Evolutionary conservation across 108 stramenopile species (phyloP), one percentile per base, ranked within the genome.

Genomic region (Nitzschia inconspicua): DNA sequence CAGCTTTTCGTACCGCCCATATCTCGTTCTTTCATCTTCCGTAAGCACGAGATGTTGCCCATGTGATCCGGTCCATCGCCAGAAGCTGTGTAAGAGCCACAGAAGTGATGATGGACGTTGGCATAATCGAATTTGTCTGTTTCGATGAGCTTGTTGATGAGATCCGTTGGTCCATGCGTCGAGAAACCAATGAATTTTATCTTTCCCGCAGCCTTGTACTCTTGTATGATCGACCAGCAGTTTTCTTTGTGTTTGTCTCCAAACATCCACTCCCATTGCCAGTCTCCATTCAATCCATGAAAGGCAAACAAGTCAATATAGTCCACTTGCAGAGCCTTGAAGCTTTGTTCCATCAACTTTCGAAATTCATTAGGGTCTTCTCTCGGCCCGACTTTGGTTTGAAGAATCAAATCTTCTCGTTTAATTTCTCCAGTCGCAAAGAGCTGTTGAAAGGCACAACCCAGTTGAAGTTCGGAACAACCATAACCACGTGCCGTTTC

Each of bases 401-500:
- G 96, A 48, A 96, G 76, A 34, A 96, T 94, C 18, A 91, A 72
- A 54, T 89, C 85, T 65, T 88, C 85, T 20, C 93, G 78, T 44
- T 77, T 79, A 41, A 79, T 65, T 9, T 73, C 69, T 0, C 84
- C 87, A 39, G 76, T 71, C 10, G 58, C 59, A 26, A 89, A 86
- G n/a, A 94, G 47, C 26, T 75, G 49, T 50, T 85, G 73, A 32
- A 94, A 62, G 8, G 93, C 93, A 27, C 59, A 20, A 9, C 93
- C 93, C 30, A 88, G 65, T 60, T 94, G 93, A 28, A 89, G 40
- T 53, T 94, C 85, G 11, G 84, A 84, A 30, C 60, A 75, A 11
- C 93, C 88, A 54, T 94, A 89, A n/a, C 83, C 86, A 29, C 65
- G 57, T 11, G 96, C 96, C 11, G 92, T 94, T 53, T 96, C 96